Conservation (phyloP, 208 protist genomes). For the Trichomonas vaginalis region DNA sequence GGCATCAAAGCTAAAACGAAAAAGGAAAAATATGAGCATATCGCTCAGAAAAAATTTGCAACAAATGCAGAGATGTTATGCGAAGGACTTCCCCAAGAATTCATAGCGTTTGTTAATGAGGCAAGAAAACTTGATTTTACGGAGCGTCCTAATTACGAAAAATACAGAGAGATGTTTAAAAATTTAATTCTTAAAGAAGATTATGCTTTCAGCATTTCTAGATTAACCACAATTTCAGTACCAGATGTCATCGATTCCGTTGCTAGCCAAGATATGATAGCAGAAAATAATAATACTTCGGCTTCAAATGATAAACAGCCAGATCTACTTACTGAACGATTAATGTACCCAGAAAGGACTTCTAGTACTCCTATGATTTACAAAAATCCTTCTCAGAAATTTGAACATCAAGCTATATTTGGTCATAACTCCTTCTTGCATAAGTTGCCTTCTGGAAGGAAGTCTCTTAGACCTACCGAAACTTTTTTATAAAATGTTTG, state of each 20-base stretch:
- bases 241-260: neutral
- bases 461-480: neutral
- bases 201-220: neutral
- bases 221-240: neutral
- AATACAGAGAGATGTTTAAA: neutral
- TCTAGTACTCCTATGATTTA: neutral
- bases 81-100: conserved; percentile 16
- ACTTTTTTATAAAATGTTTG: neutral
- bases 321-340: neutral
- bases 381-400: neutral
- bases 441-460: neutral
- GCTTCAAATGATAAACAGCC: neutral
- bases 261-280: neutral
- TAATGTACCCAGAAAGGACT: neutral
- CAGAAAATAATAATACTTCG: neutral
- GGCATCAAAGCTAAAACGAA: conserved; percentile 3
- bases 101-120: conserved; percentile 14
- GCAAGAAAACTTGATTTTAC: conserved; percentile 9
- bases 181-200: neutral
- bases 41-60: conserved; percentile 15
- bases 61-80: conserved; percentile 19
- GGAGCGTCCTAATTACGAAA: conserved; percentile 21
- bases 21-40: conserved; percentile 16
- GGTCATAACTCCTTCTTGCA: neutral
- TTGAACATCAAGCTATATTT: neutral